Conservation (phyloP, 1,284 basidiomycete species). For the Apiotrichum gracile region DNA sequence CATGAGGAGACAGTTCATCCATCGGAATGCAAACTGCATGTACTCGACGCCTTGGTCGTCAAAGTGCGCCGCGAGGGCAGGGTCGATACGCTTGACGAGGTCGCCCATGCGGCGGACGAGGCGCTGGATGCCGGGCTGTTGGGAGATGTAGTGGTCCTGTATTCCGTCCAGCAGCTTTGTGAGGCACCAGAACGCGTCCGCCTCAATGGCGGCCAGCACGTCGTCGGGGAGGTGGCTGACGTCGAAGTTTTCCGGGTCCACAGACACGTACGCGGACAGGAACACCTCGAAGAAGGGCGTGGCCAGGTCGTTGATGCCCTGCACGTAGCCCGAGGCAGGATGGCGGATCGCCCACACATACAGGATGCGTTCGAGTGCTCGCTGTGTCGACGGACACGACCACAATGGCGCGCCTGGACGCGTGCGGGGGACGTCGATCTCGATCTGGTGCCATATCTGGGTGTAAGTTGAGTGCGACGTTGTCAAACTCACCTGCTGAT, state of each 20-base stretch:
- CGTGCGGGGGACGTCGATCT: constrained; percentile 91
- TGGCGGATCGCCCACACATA: constrained; percentile 98
- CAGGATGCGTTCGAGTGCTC: constrained; percentile 85
- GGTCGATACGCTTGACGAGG: constrained; percentile 85
- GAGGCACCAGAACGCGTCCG: constrained; percentile 95
- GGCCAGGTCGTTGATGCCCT: constrained; percentile 94
- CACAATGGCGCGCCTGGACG: constrained; percentile 83
- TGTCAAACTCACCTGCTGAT: constrained; percentile 56
- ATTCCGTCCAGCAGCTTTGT: constrained; percentile 90
- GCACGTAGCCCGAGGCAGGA: constrained; percentile 92
- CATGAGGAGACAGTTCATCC: constrained; percentile 98
- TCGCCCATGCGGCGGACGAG: constrained; percentile 88
- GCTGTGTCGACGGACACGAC: constrained; percentile 80
- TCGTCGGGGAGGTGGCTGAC: constrained; percentile 63
- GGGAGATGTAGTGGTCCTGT: constrained; percentile 93
- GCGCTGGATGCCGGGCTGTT: constrained; percentile 88
- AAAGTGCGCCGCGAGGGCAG: constrained; percentile 73
- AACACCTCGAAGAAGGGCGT: constrained; percentile 95
- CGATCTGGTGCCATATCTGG: constrained; percentile 95
- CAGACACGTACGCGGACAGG: constrained; percentile 51
- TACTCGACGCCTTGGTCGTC: constrained; percentile 89
- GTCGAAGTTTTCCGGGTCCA: constrained; percentile 81
- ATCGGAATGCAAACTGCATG: constrained; percentile 96
- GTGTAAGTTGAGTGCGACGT: not conserved
- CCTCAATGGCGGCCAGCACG: constrained; percentile 77